Evolutionary conservation across 768 basidiomycete species (phyloP), one percentile per base, ranked within the genome.

Genomic region (Tylopilus cervinicoccineus): DNA sequence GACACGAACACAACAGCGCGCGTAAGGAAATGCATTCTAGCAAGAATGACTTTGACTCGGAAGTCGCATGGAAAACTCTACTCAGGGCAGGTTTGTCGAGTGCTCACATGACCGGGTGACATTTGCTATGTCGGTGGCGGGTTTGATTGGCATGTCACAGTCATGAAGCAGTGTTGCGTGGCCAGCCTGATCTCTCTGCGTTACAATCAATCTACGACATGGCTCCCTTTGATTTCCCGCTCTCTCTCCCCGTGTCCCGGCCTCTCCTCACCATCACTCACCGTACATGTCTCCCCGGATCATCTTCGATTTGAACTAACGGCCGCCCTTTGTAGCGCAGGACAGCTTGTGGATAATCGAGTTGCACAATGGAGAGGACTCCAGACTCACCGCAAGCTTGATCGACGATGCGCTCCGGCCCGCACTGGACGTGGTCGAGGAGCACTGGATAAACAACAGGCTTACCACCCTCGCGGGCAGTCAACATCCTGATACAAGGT

Each of bases 311-410:
- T 10, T 28, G 28, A n/a, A 17, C 20, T 8, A 52, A 16, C 45
- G 20, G 38, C 7, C 17, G 4, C 8, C 8, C 2, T 52, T 20
- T 28, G 8, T 32, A 50, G 52, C 48, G 27, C 55, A 88, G 84
- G 63, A 76, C 4, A 70, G 71, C 3, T 53, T 86, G 32, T 93
- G 88, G 89, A 71, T 88, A 42, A 78, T 92, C 49, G 89, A 93
- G 61, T 66, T 93, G 45, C 88, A 88, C 58, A 86, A 89, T 62
- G 87, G 84, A 13, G 72, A 72, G 32, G 90, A 93, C 64, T 87
- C 76, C 54, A 80, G 88, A 19, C 65, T 93, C 38, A 84, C 83
- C 0, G 66, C 73, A 22, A 64, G 64, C 6, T 67, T 93, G 44
- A 69, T 90, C 45, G 72, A 78, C 47, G 67, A 74, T 16, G 86